phyloP scores from a whole-genome alignment of 139 green algal species.

The Diplosphaera chodatii region DNA sequence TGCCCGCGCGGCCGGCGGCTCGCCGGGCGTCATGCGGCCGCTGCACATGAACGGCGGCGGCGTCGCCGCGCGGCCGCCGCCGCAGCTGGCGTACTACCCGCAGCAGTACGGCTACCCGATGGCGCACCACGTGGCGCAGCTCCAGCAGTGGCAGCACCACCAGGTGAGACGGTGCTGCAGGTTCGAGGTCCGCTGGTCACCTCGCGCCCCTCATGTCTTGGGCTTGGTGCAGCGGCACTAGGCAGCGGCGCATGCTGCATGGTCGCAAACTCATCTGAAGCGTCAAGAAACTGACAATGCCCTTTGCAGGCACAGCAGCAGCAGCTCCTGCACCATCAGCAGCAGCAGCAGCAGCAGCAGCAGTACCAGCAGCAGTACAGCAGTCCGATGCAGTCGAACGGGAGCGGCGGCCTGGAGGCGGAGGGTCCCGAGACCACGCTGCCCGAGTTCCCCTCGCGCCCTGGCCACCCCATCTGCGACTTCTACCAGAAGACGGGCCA shows the following conservation, averaged over 20 bases:
- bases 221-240: too few species aligned
- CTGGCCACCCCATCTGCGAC: slow-evolving; percentile 64
- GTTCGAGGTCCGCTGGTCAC: too few species aligned
- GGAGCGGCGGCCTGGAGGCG: neutral
- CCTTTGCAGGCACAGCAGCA: neutral
- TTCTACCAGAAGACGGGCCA: slow-evolving; percentile 86
- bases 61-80: too few species aligned
- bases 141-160: slow-evolving; percentile 1
- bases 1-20: too few species aligned
- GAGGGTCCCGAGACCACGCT: slow-evolving; percentile 15
- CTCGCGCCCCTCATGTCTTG: too few species aligned
- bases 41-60: neutral
- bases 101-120: slow-evolving; percentile 1
- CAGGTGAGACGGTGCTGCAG: neutral
- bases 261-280: too few species aligned
- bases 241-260: too few species aligned
- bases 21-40: neutral
- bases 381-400: neutral
- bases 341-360: slow-evolving; percentile 5
- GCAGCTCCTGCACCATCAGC: neutral
- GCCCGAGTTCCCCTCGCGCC: slow-evolving; percentile 52
- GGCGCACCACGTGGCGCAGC: neutral
- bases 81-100: slow-evolving; percentile 3
- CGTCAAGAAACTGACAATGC: too few species aligned
- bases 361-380: slow-evolving; percentile 1